These are phyloP conservation scores for Juglanconis juglandina DNA, from an alignment of 2,329 filamentous ascomycete genomes.

Conservation along the genomic window DNA sequence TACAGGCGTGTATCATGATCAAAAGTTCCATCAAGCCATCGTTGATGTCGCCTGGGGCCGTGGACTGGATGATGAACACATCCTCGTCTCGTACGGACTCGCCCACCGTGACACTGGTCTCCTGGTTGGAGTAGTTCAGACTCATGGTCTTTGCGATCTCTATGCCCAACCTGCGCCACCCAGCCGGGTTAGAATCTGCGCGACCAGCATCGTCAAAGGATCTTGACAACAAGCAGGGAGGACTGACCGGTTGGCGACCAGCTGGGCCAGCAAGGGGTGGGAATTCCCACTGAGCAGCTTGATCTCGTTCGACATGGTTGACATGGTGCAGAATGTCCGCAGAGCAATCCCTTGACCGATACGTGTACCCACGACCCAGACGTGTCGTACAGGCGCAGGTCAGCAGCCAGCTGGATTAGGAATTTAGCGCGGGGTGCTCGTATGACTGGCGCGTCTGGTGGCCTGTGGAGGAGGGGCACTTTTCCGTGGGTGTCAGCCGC, in stretches of 20 bases:
- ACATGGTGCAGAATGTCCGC: constrained; percentile 14
- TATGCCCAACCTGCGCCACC: constrained; percentile 61
- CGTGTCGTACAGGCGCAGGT: constrained; percentile 5
- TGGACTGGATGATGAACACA: constrained; percentile 96
- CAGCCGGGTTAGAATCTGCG: neutral
- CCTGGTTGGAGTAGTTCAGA: constrained; percentile 81
- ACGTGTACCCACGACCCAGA: constrained; percentile 8
- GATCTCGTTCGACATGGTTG: constrained; percentile 49
- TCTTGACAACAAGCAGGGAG: neutral
- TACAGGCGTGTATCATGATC: constrained; percentile 96
- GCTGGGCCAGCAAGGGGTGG: constrained; percentile 19
- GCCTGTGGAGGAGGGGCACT: neutral
- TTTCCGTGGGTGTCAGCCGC: neutral
- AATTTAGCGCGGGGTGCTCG: constrained; percentile 17
- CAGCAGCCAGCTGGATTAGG: constrained; percentile 4
- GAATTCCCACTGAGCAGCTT: constrained; percentile 45
- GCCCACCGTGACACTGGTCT: constrained; percentile 88
- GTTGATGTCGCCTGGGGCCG: constrained; percentile 93
- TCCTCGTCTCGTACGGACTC: constrained; percentile 97
- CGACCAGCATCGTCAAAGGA: neutral
- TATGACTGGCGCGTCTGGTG: neutral
- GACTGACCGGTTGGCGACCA: constrained; percentile 41
- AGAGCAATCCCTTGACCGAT: constrained; percentile 7
- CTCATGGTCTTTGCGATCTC: constrained; percentile 76
- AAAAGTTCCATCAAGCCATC: constrained; percentile 97